Percentiles rank a stretch among this genome's conserved stretches.
phyloP scores from a whole-genome alignment of 2,329 filamentous ascomycete species.

The Aotearoamyces nothofagi region DNA sequence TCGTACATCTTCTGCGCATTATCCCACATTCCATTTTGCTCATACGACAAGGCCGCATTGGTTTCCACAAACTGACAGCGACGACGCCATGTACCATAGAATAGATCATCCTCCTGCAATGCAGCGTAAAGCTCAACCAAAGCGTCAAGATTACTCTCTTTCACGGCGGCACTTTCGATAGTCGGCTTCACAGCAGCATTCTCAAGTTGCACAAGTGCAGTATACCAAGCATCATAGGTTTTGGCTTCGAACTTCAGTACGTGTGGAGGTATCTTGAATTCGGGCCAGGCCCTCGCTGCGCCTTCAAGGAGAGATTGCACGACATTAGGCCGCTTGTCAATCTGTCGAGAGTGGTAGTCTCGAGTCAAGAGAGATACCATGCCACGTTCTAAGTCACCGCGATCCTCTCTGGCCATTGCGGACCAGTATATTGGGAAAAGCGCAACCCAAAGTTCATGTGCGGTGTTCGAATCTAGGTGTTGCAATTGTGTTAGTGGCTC shows the following conservation, averaged over 20 bases:
- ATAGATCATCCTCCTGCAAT: constrained; percentile 89
- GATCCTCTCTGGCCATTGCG: constrained; percentile 72
- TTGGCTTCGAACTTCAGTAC: constrained; percentile 90
- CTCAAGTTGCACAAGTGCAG: constrained; percentile 80
- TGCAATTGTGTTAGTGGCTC: constrained; percentile 87
- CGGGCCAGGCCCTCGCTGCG: constrained; percentile 67
- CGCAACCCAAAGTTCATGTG: constrained; percentile 79
- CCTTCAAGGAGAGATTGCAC: constrained; percentile 85
- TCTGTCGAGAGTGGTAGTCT: constrained; percentile 87
- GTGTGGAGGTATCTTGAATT: constrained; percentile 87
- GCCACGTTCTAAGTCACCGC: constrained; percentile 77
- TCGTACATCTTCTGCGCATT: constrained; percentile 97
- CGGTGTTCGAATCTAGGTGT: constrained; percentile 68
- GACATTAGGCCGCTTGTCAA: constrained; percentile 91
- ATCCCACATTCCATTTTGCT: constrained; percentile 99
- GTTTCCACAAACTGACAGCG: constrained; percentile 95
- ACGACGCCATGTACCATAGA: constrained; percentile 92
- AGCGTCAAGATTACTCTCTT: constrained; percentile 91
- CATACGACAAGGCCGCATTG: constrained; percentile 91
- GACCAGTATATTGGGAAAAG: constrained; percentile 94
- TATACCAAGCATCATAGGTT: constrained; percentile 95
- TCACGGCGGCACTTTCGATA: constrained; percentile 67
- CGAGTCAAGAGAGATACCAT: constrained; percentile 85
- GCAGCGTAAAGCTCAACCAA: constrained; percentile 85
- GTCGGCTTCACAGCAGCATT: constrained; percentile 67